Evolutionary conservation across 805 yeast genomes (phyloP), one percentile per base, ranked within the genome.

Genomic region (Kodamaea jinghongensis): DNA sequence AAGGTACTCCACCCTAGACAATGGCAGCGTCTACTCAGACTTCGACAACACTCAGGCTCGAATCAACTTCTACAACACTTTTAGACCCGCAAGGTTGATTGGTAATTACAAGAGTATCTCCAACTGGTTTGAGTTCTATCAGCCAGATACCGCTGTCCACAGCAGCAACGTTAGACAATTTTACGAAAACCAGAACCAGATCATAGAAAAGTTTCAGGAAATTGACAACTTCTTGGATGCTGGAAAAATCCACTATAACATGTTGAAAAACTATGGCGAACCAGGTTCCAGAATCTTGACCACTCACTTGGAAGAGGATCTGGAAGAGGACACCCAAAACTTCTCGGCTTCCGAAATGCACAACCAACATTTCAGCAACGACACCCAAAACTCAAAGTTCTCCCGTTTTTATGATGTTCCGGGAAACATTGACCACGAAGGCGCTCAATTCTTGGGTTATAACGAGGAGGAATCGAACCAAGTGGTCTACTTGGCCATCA

Each of bases 181-280:
- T 56, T 85, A 86, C 58, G 57, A 59, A 30, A 54, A 61, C 2
- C 91, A 84, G 58, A 85, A 85, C 55, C 76, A 68, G 30, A 54
- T 79, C 38, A 76, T 84, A 38, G 75, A 71, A 16, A 65, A 76
- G 38, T 82, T 75, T 50, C 56, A 58, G 27, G 83, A 76, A 42
- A 77, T 85, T 17, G 95, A 85, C 54, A 64, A 67, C 36, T 63
- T 84, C 37, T 65, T 85, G 33, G 93, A 83, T 52, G 76, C 86
- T 3, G 89, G 89, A 1, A 56, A 60, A 34, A 71, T 85, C 42
- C 85, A 81, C 47, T 70, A 73, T 43, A 67, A 74, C 31, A 80
- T 85, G 80, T 69, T 86, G 37, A 67, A 75, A 33, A 78, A 75
- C 36, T 84, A 85, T 50, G 78, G 76, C 3, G 67, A 63, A 48